Conservation (phyloP, 2,329 filamentous ascomycete genomes). For the Allantophomopsis lycopodina region DNA sequence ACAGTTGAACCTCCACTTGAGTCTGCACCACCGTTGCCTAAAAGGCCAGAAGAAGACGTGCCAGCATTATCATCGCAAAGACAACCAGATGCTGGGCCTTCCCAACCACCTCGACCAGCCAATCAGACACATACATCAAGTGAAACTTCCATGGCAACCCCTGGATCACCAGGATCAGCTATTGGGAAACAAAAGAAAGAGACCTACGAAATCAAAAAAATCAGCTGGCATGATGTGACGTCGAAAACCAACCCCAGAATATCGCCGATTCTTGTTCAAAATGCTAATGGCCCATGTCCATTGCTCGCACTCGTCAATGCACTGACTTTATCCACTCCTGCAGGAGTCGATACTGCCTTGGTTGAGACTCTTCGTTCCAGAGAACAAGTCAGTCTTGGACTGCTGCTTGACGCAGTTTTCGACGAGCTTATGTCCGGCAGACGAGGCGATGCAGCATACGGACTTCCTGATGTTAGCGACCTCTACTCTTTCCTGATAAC, state of each 20-base stretch:
- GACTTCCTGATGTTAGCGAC: slow-evolving; percentile 75
- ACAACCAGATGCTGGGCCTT: slow-evolving; percentile 8
- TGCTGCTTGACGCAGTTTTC: slow-evolving; percentile 80
- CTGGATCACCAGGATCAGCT: slow-evolving; percentile 3
- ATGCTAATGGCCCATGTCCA: slow-evolving; percentile 88
- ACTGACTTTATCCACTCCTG: slow-evolving; percentile 67
- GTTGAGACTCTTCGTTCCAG: slow-evolving; percentile 64
- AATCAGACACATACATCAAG: slow-evolving; percentile 5
- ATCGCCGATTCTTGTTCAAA: slow-evolving; percentile 87
- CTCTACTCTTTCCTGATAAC: slow-evolving; percentile 79
- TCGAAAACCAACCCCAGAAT: slow-evolving; percentile 47
- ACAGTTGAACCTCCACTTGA: slow-evolving; percentile 6
- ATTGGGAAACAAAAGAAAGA: slow-evolving; percentile 30
- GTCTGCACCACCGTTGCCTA: neutral
- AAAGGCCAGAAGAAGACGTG: slow-evolving; percentile 6
- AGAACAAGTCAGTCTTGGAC: slow-evolving; percentile 76
- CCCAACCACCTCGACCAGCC: slow-evolving; percentile 12
- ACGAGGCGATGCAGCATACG: slow-evolving; percentile 41
- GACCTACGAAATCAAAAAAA: slow-evolving; percentile 86
- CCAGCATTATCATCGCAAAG: slow-evolving; percentile 14
- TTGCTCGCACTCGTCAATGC: slow-evolving; percentile 89
- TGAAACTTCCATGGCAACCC: slow-evolving; percentile 4
- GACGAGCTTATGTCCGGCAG: slow-evolving; percentile 80
- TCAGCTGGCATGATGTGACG: slow-evolving; percentile 65
- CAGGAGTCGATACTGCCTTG: slow-evolving; percentile 52